Evolutionary conservation across 768 basidiomycete species (phyloP).

Genomic region (Pleurotus eryngii): DNA sequence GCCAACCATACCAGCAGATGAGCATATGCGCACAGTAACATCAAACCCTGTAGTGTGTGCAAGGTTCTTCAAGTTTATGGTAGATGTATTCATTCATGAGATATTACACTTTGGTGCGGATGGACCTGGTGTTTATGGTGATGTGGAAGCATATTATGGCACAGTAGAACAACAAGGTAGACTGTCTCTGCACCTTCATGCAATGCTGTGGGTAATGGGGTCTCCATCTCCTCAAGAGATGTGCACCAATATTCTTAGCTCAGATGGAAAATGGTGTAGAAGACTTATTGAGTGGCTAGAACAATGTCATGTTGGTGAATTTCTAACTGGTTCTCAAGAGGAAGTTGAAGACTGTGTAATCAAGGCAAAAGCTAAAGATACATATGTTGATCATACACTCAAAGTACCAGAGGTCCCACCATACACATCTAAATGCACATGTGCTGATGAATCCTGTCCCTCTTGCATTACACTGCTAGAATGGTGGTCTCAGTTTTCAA

Average conservation of each 20-base stretch:
- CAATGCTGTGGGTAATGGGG: background rate
- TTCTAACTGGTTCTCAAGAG: constrained; percentile 18
- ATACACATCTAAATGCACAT: background rate
- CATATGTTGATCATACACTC: constrained; percentile 19
- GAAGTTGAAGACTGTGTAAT: constrained; percentile 10
- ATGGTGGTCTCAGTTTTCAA: constrained; percentile 15
- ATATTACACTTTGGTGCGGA: background rate
- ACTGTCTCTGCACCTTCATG: background rate
- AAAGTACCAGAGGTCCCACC: constrained; percentile 22
- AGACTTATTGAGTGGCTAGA: constrained; percentile 30
- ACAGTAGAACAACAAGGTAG: background rate
- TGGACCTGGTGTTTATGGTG: background rate
- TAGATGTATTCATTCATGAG: background rate
- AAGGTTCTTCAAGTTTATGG: background rate
- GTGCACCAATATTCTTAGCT: background rate
- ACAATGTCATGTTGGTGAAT: constrained; percentile 26
- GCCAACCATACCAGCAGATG: background rate
- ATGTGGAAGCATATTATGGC: background rate
- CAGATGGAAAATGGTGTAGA: constrained; percentile 9
- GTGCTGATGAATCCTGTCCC: constrained; percentile 17
- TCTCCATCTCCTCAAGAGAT: background rate
- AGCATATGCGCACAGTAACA: background rate
- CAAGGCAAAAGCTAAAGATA: background rate
- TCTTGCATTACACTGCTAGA: constrained; percentile 12
- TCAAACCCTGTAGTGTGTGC: no score